Conservation (phyloP, 2,329 filamentous ascomycete species). For the Sarocladiaceae sp. region DNA sequence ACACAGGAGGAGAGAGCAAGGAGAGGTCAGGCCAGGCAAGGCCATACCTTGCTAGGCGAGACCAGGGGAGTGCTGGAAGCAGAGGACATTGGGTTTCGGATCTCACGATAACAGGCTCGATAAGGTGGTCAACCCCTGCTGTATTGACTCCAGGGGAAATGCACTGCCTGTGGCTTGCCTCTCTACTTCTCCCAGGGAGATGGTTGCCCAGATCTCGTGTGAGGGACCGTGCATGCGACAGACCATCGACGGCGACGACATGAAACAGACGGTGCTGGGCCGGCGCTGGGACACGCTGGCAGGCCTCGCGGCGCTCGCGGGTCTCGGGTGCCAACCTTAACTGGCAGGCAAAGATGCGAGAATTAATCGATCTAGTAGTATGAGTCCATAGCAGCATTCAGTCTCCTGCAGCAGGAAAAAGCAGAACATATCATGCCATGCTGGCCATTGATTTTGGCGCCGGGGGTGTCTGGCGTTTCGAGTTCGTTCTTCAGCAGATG, state of each 20-base stretch:
- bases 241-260: neutral
- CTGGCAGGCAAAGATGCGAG: too few species aligned
- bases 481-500: neutral
- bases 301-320: neutral
- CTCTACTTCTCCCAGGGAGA: neutral
- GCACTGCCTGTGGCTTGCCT: neutral
- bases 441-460: neutral
- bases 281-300: neutral
- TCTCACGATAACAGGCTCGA: neutral
- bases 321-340: neutral
- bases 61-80: neutral
- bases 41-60: neutral
- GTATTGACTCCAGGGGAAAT: neutral
- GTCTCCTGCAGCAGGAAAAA: too few species aligned
- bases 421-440: neutral
- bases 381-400: too few species aligned
- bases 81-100: conserved; percentile 1
- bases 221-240: neutral
- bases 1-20: neutral
- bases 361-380: too few species aligned
- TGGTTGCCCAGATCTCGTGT: neutral
- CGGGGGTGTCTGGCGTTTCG: neutral
- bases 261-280: conserved; percentile 6
- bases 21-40: neutral
- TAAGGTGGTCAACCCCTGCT: neutral